Evolutionary conservation across 306 rosid genomes (phyloP).

Genomic region (Dryas octopetala): DNA sequence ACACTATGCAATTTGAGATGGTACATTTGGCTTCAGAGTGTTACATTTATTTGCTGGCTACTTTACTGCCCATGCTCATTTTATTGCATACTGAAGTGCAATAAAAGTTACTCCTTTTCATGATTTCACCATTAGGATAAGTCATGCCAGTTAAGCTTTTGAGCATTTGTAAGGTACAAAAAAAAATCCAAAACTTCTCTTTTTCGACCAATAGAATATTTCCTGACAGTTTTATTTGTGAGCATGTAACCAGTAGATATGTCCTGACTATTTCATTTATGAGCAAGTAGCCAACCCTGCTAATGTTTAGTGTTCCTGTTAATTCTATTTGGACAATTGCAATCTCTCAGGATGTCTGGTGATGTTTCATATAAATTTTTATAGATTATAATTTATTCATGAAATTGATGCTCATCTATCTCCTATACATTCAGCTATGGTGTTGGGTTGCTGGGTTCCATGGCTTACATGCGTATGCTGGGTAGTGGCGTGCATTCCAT

Average conservation of each 20-base stretch:
- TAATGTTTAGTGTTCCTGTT: background rate
- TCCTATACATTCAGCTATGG: constrained; percentile 68
- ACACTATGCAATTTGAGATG: background rate
- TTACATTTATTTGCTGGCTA: background rate
- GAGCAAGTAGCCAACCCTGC: background rate
- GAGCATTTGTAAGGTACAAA: background rate
- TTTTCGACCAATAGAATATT: background rate
- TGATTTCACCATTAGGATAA: background rate
- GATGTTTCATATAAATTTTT: constrained; percentile 9
- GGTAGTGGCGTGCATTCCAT: constrained; percentile 86
- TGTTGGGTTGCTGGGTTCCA: constrained; percentile 87
- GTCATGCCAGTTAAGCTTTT: background rate
- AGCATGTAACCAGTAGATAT: background rate
- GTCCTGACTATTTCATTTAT: background rate
- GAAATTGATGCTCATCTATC: constrained; percentile 18
- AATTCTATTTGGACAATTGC: background rate
- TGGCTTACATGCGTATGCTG: constrained; percentile 86
- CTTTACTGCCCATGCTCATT: background rate
- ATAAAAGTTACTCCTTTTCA: background rate
- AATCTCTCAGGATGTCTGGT: constrained; percentile 12
- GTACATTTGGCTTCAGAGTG: background rate
- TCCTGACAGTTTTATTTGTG: background rate
- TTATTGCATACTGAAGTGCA: background rate
- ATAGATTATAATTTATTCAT: constrained; percentile 8
- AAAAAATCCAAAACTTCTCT: background rate